phyloP scores from a whole-genome alignment of 75 land plant species.

The Cryptomeria japonica region DNA sequence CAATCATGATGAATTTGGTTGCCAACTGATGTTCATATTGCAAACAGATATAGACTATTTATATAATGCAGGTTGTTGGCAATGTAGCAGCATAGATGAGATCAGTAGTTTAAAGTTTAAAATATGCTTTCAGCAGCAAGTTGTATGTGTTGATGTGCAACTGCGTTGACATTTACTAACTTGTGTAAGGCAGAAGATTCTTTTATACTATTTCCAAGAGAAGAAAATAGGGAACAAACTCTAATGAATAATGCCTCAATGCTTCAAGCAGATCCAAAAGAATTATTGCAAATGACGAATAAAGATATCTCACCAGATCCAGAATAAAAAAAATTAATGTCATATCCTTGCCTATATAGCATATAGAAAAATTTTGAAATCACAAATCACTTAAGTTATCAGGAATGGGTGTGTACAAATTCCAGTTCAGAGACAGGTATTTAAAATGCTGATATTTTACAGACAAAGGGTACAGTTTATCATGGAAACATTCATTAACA shows the following conservation, averaged over 20 bases:
- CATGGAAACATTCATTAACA: too few relatives aligned
- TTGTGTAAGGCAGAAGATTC: background rate
- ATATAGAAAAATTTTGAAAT: too few relatives aligned
- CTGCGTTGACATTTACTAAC: background rate
- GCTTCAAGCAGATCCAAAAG: background rate
- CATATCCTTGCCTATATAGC: background rate
- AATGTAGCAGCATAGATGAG: background rate
- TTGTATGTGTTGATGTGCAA: background rate
- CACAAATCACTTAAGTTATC: too few relatives aligned
- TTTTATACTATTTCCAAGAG: background rate
- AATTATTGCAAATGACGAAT: background rate
- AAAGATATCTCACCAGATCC: background rate
- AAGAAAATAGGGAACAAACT: background rate
- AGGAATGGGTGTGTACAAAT: too few relatives aligned
- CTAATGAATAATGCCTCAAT: background rate
- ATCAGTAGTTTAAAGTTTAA: background rate
- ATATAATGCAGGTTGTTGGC: background rate
- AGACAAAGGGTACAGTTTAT: too few relatives aligned
- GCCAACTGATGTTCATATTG: background rate
- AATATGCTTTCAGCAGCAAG: background rate
- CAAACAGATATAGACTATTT: background rate
- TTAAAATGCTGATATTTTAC: too few relatives aligned
- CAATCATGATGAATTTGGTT: background rate
- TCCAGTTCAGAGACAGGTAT: too few relatives aligned
- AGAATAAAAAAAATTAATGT: background rate